Evolutionary conservation across 768 basidiomycete species (phyloP).

Genomic region (Coprinopsis cinerea): DNA sequence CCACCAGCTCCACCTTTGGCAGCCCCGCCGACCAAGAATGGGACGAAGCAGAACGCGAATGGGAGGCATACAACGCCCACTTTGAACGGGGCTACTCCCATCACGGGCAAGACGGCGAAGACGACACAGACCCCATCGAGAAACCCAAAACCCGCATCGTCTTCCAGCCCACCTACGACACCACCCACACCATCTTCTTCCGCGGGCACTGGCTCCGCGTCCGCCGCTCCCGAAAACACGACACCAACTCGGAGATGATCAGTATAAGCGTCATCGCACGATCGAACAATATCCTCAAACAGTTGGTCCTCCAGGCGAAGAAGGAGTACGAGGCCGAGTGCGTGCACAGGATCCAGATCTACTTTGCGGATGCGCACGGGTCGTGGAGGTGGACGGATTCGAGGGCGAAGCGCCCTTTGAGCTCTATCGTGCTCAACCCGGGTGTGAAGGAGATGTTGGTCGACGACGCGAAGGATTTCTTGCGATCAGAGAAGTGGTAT

Average conservation of each 20-base stretch:
- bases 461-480: conserved; percentile 75
- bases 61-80: conserved; percentile 10
- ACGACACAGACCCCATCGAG: conserved; percentile 37
- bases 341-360: conserved; percentile 82
- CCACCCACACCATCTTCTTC: conserved; percentile 86
- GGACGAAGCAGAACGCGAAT: conserved; percentile 21
- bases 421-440: conserved; percentile 79
- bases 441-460: conserved; percentile 89
- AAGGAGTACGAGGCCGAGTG: conserved; percentile 84
- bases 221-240: conserved; percentile 60
- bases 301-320: conserved; percentile 87
- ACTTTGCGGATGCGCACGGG: conserved; percentile 84
- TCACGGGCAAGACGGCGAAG: conserved; percentile 11
- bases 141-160: conserved; percentile 74
- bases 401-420: conserved; percentile 83
- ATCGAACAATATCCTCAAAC: conserved; percentile 78
- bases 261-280: conserved; percentile 69
- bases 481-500: conserved; percentile 89
- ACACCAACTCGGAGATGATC: conserved; percentile 24
- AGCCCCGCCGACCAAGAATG: conserved; percentile 40
- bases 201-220: conserved; percentile 81
- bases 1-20: conserved; percentile 47
- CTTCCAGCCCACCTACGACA: conserved; percentile 85
- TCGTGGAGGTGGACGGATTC: conserved; percentile 87
- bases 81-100: not conserved